Percentiles rank a stretch among this genome's conserved stretches.
Evolutionary conservation across 73 alveolate genomes (phyloP).

Genomic region (Tetrahymena thermophila): DNA sequence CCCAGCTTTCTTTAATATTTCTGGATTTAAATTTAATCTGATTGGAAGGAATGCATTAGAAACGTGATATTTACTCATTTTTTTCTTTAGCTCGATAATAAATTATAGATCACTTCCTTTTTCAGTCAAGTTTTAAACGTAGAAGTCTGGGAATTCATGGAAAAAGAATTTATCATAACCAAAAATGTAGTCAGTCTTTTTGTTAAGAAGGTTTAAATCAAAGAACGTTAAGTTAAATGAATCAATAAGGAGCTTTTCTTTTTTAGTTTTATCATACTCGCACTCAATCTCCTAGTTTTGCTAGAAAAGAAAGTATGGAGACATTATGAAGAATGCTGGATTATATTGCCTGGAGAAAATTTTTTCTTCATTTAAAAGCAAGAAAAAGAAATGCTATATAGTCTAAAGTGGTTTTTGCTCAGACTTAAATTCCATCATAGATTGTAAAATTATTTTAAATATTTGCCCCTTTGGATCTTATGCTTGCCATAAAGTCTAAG

Average conservation of each 20-base stretch:
- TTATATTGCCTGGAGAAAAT: background rate
- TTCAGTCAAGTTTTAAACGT: background rate
- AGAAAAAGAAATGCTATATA: background rate
- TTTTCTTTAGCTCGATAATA: background rate
- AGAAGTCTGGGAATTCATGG: background rate
- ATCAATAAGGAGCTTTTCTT: background rate
- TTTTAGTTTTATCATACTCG: background rate
- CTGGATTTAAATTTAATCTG: background rate
- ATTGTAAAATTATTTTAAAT: background rate
- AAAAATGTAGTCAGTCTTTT: background rate
- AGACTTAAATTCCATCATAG: background rate
- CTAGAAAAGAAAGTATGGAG: background rate
- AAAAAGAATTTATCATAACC: background rate
- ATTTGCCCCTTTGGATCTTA: background rate
- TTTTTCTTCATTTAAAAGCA: background rate
- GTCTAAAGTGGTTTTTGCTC: background rate
- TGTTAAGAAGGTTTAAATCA: background rate
- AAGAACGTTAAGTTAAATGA: background rate
- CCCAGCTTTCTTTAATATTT: background rate
- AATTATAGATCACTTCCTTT: background rate
- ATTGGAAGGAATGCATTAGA: background rate
- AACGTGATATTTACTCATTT: background rate
- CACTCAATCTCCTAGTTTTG: background rate
- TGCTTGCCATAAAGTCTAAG: background rate
- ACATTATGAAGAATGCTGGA: background rate